Percentiles rank a stretch among this genome's conserved stretches.
These are phyloP conservation scores for Pestalotiopsis sp. DNA, from an alignment of 2,329 filamentous ascomycete species.

Conservation along the genomic window DNA sequence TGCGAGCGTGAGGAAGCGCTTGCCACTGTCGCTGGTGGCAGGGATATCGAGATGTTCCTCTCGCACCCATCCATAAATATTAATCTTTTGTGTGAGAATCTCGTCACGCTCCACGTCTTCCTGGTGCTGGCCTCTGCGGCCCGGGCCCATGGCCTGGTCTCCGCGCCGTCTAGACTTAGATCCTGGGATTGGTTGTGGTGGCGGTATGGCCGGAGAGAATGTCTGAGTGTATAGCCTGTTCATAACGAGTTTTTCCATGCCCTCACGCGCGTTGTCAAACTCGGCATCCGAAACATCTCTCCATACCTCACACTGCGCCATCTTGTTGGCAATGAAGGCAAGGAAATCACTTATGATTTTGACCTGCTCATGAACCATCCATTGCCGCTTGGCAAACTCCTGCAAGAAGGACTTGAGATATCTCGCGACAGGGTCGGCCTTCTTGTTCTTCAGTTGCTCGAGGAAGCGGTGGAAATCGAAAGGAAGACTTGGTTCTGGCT, in stretches of 20 bases:
- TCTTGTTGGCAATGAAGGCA: slow-evolving; percentile 96
- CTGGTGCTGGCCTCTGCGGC: slow-evolving; percentile 92
- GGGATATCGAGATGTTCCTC: slow-evolving; percentile 95
- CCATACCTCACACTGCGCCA: slow-evolving; percentile 97
- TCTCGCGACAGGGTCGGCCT: slow-evolving; percentile 95
- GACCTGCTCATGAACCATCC: slow-evolving; percentile 99
- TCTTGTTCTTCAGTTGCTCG: slow-evolving; percentile 92
- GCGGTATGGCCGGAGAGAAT: slow-evolving; percentile 90
- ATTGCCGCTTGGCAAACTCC: slow-evolving; percentile 96
- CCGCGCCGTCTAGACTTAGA: slow-evolving; percentile 70
- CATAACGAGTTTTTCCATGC: slow-evolving; percentile 99
- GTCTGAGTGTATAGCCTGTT: slow-evolving; percentile 94
- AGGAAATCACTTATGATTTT: slow-evolving; percentile 98
- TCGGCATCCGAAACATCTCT: slow-evolving; percentile 92
- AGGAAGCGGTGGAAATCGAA: slow-evolving; percentile 98
- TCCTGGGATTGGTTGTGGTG: slow-evolving; percentile 73
- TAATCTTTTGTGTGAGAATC: slow-evolving; percentile 93
- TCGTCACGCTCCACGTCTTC: slow-evolving; percentile 97
- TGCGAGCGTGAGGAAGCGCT: slow-evolving; percentile 83
- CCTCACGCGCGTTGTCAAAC: slow-evolving; percentile 96
- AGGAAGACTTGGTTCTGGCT: slow-evolving; percentile 81
- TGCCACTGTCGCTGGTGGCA: slow-evolving; percentile 80
- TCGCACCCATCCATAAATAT: slow-evolving; percentile 93
- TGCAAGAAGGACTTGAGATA: slow-evolving; percentile 93
- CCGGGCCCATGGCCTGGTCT: slow-evolving; percentile 73